These are phyloP conservation scores for Mycena polygramma DNA, from an alignment of 768 basidiomycete genomes.

Conservation along the genomic window DNA sequence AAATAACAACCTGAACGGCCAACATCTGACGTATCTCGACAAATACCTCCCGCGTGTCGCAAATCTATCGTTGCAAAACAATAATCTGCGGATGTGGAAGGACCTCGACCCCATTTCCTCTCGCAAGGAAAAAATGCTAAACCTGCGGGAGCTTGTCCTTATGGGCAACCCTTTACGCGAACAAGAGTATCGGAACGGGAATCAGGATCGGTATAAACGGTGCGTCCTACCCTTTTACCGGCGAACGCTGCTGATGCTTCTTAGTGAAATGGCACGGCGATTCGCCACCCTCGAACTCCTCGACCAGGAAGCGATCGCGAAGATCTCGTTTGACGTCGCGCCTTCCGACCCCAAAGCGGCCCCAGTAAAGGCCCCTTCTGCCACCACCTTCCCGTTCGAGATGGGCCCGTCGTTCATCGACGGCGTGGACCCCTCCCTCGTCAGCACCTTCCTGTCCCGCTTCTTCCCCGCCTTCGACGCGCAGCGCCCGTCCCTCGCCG, in stretches of 20 bases:
- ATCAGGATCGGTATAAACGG: slow-evolving; percentile 78
- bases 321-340: slow-evolving; percentile 86
- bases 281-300: slow-evolving; percentile 88
- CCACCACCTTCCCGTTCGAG: slow-evolving; percentile 83
- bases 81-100: slow-evolving; percentile 75
- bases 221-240: slow-evolving; percentile 47
- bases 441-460: slow-evolving; percentile 85
- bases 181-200: slow-evolving; percentile 66
- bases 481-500: slow-evolving; percentile 73
- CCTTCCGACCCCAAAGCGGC: slow-evolving; percentile 55
- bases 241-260: slow-evolving; percentile 6
- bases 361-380: slow-evolving; percentile 56
- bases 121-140: slow-evolving; percentile 68
- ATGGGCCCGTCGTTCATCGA: slow-evolving; percentile 82
- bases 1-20: slow-evolving; percentile 73
- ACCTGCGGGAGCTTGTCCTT: slow-evolving; percentile 80
- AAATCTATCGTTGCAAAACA: slow-evolving; percentile 86
- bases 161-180: slow-evolving; percentile 83
- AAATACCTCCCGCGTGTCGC: slow-evolving; percentile 84
- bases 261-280: slow-evolving; percentile 83
- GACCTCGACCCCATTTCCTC: slow-evolving; percentile 78
- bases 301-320: slow-evolving; percentile 83
- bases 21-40: slow-evolving; percentile 70
- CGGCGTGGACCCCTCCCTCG: slow-evolving; percentile 75
- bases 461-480: slow-evolving; percentile 90